Evolutionary conservation across 1,139 yeast genomes (phyloP).

Genomic region (Hyphopichia burtonii): DNA sequence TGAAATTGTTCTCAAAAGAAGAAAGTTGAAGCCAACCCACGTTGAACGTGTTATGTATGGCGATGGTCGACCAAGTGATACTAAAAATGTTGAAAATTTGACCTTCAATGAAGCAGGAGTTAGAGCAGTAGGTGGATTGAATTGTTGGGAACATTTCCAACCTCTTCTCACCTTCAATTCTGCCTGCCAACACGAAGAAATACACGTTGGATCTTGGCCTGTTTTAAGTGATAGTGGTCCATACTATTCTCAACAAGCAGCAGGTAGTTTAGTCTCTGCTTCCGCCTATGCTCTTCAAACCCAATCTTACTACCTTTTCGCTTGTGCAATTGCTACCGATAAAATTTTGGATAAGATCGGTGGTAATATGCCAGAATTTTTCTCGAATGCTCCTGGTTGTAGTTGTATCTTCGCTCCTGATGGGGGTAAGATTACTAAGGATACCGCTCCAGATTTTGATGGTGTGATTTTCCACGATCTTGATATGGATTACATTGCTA

Average conservation of each 20-base stretch:
- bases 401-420: conserved; percentile 2
- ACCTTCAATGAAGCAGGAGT: conserved; percentile 2
- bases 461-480: conserved; percentile 1
- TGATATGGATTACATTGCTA: conserved; percentile 2
- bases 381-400: conserved; percentile 1
- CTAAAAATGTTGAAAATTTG: conserved; percentile 1
- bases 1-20: conserved; percentile 4
- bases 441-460: neutral
- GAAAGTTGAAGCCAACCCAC: conserved; percentile 6
- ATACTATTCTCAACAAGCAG: neutral
- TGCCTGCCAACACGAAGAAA: conserved; percentile 8
- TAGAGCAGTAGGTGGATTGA: conserved; percentile 3
- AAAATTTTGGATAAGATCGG: neutral
- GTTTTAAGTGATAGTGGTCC: neutral
- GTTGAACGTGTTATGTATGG: conserved; percentile 6
- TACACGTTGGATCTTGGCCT: conserved; percentile 11
- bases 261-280: neutral
- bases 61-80: conserved; percentile 2
- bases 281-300: neutral
- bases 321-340: neutral
- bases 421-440: neutral
- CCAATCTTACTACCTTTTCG: neutral
- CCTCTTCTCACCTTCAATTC: conserved; percentile 6
- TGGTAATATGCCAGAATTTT: neutral
- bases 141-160: conserved; percentile 6